phyloP scores from a whole-genome alignment of 148 eudicot genomes.

The Heliamphora exappendiculata region DNA sequence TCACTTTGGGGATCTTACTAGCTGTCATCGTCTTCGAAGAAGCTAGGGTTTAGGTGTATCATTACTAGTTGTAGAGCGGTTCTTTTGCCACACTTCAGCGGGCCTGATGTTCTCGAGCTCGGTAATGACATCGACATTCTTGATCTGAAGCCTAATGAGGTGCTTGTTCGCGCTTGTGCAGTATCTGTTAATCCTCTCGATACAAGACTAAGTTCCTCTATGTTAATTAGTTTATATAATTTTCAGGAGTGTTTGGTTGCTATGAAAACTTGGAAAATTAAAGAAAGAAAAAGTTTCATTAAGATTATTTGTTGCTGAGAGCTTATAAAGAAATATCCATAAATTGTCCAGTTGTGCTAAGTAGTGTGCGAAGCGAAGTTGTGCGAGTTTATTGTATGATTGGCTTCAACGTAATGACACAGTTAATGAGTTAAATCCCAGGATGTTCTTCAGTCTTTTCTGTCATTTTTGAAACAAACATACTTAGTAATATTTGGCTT shows the following conservation, averaged over 20 bases:
- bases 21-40: constrained; percentile 4
- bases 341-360: background rate
- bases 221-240: background rate
- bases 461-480: background rate
- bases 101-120: constrained; percentile 66
- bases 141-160: constrained; percentile 68
- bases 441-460: background rate
- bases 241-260: background rate
- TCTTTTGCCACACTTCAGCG: constrained; percentile 74
- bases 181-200: constrained; percentile 94
- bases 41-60: constrained; percentile 39
- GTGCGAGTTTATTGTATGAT: background rate
- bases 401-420: background rate
- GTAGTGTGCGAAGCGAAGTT: no score
- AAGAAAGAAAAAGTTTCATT: background rate
- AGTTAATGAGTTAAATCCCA: no score
- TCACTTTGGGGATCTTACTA: constrained; percentile 9
- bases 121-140: constrained; percentile 57
- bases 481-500: no score
- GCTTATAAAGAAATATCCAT: background rate
- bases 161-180: constrained; percentile 79
- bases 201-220: constrained; percentile 41
- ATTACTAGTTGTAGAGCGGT: constrained; percentile 78
- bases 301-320: background rate
- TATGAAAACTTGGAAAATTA: background rate